phyloP scores from a whole-genome alignment of 192 early-diverging fungal species.

The Paraglomus occultum region DNA sequence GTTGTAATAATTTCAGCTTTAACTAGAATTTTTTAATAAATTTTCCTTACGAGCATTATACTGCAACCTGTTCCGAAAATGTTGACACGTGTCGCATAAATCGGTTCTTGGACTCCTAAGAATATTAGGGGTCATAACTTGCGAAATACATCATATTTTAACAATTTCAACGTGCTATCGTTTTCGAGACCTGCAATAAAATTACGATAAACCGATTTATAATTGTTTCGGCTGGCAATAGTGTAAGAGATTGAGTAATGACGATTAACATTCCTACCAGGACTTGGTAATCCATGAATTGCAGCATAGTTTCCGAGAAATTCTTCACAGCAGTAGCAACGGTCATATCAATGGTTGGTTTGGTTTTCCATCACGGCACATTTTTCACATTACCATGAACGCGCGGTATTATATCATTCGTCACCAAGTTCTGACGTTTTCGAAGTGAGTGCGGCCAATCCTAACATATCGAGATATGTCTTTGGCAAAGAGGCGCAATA shows the following conservation, averaged over 20 bases:
- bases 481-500: constrained; percentile 13
- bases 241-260: too few species aligned
- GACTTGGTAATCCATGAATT: constrained; percentile 18
- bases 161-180: too few species aligned
- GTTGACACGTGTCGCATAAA: constrained; percentile 14
- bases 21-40: constrained; percentile 14
- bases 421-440: constrained; percentile 11
- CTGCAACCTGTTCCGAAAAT: constrained; percentile 19
- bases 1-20: constrained; percentile 27
- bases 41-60: constrained; percentile 13
- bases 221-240: too few species aligned
- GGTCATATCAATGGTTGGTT: constrained; percentile 2
- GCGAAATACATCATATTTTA: too few species aligned
- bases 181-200: too few species aligned
- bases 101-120: too few species aligned
- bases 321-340: constrained; percentile 7
- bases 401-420: neutral
- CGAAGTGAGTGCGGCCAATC: constrained; percentile 12
- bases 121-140: too few species aligned
- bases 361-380: constrained; percentile 11
- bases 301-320: constrained; percentile 20
- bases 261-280: too few species aligned
- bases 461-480: constrained; percentile 20
- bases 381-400: constrained; percentile 18
- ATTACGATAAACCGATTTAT: too few species aligned